Conservation (phyloP, 192 early-diverging fungal species). For the Rhizophagus prolifer region DNA sequence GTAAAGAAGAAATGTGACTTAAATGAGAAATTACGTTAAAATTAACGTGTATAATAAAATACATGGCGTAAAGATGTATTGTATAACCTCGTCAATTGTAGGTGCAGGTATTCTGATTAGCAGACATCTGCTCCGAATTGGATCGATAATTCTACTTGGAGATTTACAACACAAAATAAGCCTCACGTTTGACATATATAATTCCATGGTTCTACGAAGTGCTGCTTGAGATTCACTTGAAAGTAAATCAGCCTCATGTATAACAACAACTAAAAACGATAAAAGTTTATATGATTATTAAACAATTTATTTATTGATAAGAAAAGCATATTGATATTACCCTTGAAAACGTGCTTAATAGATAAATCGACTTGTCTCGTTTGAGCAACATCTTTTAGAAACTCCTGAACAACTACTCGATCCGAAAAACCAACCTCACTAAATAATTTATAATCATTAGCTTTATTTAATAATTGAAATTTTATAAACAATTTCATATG, state of each 20-base stretch:
- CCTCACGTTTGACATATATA: slow-evolving; percentile 91
- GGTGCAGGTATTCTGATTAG: slow-evolving; percentile 86
- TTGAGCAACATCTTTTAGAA: slow-evolving; percentile 97
- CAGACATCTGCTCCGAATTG: slow-evolving; percentile 90
- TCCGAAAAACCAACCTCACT: slow-evolving; percentile 97
- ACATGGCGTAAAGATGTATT: neutral
- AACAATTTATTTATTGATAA: neutral
- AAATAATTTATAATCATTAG: slow-evolving; percentile 2
- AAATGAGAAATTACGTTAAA: neutral
- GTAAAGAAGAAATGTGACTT: neutral
- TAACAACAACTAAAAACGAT: slow-evolving; percentile 69
- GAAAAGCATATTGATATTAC: slow-evolving; percentile 35
- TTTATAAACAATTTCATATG: neutral
- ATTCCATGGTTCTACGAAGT: slow-evolving; percentile 99
- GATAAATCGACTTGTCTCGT: slow-evolving; percentile 86
- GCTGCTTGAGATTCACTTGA: slow-evolving; percentile 91
- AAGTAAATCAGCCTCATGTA: slow-evolving; percentile 92
- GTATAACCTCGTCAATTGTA: slow-evolving; percentile 62
- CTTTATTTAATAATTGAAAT: neutral
- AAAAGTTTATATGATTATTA: neutral
- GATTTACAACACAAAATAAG: slow-evolving; percentile 90
- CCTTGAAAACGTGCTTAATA: slow-evolving; percentile 85
- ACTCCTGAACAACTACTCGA: slow-evolving; percentile 87
- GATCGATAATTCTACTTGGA: slow-evolving; percentile 88
- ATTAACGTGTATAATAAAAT: neutral